Conservation (phyloP, 345 rosid genomes). For the Nasturtium officinale region DNA sequence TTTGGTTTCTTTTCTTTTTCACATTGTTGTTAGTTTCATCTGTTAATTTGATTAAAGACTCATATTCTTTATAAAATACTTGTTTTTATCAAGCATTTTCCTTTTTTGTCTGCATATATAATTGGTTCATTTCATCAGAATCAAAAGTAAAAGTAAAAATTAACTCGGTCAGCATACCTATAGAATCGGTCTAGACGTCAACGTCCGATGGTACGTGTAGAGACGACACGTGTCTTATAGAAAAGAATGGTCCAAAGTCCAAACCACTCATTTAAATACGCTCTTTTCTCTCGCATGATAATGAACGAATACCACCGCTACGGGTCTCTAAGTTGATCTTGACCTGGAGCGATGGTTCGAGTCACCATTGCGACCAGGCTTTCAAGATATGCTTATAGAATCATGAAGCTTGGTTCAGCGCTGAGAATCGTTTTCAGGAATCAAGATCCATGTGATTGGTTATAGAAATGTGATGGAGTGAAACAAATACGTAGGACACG, state of each 20-base stretch:
- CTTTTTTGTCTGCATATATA: not conserved
- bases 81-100: not conserved
- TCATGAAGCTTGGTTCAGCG: not conserved
- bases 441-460: not conserved
- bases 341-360: not conserved
- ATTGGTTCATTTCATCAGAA: slow-evolving; percentile 5
- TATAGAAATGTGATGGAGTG: not conserved
- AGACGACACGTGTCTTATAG: not conserved
- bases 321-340: not conserved
- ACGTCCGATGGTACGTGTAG: slow-evolving; percentile 6
- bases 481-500: not conserved
- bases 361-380: not conserved
- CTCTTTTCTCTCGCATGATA: not conserved
- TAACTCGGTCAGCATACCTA: not conserved
- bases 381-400: not conserved
- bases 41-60: not conserved
- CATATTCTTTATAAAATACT: not conserved
- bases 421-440: not conserved
- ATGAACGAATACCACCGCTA: slow-evolving; percentile 1
- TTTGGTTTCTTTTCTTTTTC: not conserved
- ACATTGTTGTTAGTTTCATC: not conserved
- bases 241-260: too few species aligned
- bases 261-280: not conserved
- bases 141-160: not conserved
- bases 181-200: slow-evolving; percentile 22